Evolutionary conservation across 805 yeast genomes (phyloP).

Genomic region (Saccharomycopsis malanga): DNA sequence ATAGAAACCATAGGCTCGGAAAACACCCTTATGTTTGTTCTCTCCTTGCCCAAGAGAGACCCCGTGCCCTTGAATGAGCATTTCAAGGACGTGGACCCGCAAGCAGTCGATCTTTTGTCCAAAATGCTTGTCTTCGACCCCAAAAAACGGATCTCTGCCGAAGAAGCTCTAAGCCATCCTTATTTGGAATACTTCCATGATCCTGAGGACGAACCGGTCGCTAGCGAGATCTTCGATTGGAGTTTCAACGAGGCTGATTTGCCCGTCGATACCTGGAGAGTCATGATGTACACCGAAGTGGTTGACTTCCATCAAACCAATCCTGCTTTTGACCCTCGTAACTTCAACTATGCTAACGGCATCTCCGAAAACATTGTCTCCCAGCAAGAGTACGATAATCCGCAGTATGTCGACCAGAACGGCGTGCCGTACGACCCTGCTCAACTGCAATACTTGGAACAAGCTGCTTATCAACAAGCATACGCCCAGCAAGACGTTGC

Average conservation of each 20-base stretch:
- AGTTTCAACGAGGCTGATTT: constrained; percentile 95
- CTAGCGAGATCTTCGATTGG: constrained; percentile 94
- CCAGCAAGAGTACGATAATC: constrained; percentile 12
- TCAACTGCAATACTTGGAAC: too few species aligned
- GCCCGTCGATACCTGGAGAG: constrained; percentile 98
- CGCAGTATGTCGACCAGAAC: too few species aligned
- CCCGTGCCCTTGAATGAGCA: constrained; percentile 83
- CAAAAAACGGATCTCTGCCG: constrained; percentile 87
- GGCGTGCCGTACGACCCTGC: too few species aligned
- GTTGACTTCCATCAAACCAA: constrained; percentile 52
- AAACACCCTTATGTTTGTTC: constrained; percentile 89
- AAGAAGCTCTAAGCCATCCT: constrained; percentile 81
- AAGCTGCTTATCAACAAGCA: too few species aligned
- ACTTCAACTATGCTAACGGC: constrained; percentile 15
- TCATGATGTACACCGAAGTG: constrained; percentile 97
- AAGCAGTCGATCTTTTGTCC: constrained; percentile 80
- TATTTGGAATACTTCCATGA: constrained; percentile 95
- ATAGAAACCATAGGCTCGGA: constrained; percentile 94
- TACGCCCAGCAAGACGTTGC: too few species aligned
- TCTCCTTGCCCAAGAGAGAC: constrained; percentile 85
- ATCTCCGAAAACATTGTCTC: constrained; percentile 15
- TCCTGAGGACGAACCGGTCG: constrained; percentile 94
- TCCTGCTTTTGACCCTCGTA: constrained; percentile 8
- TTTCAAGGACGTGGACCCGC: constrained; percentile 71
- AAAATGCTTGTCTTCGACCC: constrained; percentile 95